These are phyloP conservation scores for Diaporthe helianthi DNA, from an alignment of 2,329 filamentous ascomycete genomes.

Conservation along the genomic window DNA sequence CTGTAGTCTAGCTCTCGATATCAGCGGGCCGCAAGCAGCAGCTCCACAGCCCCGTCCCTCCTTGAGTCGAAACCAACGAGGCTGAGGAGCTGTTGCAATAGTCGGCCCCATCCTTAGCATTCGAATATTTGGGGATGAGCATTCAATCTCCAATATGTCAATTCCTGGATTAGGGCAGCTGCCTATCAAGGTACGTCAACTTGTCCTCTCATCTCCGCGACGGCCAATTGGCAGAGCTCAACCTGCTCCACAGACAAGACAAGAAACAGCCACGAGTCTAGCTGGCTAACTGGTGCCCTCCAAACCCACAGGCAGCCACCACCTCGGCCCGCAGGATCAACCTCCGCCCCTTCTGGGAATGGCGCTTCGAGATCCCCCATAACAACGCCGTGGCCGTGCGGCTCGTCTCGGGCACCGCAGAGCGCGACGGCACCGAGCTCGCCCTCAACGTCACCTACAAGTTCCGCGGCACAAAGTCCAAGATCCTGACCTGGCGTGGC, in stretches of 20 bases:
- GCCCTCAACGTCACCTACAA: conserved; percentile 80
- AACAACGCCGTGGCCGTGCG: conserved; percentile 56
- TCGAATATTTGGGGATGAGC: conserved; percentile 34
- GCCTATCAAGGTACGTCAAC: conserved; percentile 59
- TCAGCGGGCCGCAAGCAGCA: conserved; percentile 3
- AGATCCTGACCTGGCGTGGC: conserved; percentile 91
- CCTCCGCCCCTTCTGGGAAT: conserved; percentile 74
- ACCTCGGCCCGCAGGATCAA: conserved; percentile 54
- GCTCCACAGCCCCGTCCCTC: conserved; percentile 12
- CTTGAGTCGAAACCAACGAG: conserved; percentile 18
- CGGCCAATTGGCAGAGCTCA: neutral
- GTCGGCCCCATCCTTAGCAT: neutral
- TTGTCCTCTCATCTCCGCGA: neutral
- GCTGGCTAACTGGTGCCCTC: neutral
- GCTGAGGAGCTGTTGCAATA: conserved; percentile 28
- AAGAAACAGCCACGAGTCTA: too few species aligned
- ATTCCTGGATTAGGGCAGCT: conserved; percentile 77
- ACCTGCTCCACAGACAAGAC: neutral
- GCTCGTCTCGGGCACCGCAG: conserved; percentile 81
- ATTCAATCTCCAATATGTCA: conserved; percentile 66
- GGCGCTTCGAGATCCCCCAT: conserved; percentile 76
- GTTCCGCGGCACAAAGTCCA: conserved; percentile 82
- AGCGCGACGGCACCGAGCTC: conserved; percentile 95
- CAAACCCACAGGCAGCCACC: conserved; percentile 43
- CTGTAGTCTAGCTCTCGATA: neutral